phyloP scores from a whole-genome alignment of 495 filamentous ascomycete genomes.

The Tetracladium setigerum region DNA sequence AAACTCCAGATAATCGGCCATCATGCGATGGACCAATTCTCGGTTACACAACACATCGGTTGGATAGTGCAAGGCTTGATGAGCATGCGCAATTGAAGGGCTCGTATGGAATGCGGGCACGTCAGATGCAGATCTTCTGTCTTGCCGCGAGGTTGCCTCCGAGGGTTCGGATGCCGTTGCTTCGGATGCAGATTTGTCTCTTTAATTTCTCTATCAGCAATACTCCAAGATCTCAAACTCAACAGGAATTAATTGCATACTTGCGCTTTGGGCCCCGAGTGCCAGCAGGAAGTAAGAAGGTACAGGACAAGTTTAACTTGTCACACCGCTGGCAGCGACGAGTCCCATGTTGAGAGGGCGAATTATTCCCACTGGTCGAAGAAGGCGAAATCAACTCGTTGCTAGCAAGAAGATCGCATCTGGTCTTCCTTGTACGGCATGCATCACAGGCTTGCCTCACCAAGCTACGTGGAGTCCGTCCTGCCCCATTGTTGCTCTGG shows the following conservation, averaged over 20 bases:
- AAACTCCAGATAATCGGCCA: conserved; percentile 20
- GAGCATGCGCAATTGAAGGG: background rate
- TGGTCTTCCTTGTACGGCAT: background rate
- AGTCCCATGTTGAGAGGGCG: background rate
- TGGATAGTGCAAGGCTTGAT: background rate
- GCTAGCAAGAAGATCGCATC: background rate
- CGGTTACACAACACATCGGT: background rate
- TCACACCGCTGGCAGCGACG: background rate
- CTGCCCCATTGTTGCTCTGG: too few species aligned
- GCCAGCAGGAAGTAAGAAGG: background rate
- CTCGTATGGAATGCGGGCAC: background rate
- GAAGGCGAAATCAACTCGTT: background rate
- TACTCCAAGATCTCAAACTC: too few species aligned
- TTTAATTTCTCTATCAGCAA: too few species aligned
- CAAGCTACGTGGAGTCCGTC: background rate
- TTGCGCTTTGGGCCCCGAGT: background rate
- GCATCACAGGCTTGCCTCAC: background rate
- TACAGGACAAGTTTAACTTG: background rate
- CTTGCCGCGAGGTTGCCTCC: background rate
- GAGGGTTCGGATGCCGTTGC: background rate
- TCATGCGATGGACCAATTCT: conserved; percentile 4
- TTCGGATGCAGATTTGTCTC: too few species aligned
- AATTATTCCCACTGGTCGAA: background rate
- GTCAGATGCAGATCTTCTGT: background rate
- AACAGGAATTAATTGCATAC: background rate